These are phyloP conservation scores for Boletus bicolor DNA, from an alignment of 768 basidiomycete genomes.

Conservation along the genomic window DNA sequence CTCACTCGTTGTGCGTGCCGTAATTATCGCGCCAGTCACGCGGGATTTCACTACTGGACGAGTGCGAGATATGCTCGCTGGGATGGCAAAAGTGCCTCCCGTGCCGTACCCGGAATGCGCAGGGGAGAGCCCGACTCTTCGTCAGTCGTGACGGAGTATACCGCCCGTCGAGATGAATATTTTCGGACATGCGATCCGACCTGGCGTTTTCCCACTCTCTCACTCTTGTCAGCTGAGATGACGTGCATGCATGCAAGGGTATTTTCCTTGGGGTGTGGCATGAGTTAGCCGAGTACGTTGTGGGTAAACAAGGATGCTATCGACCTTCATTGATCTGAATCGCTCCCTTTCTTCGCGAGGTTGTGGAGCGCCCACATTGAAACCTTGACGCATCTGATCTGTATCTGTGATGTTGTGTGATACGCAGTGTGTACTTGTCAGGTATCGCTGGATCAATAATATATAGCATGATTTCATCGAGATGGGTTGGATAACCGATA, in stretches of 20 bases:
- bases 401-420: conserved; percentile 19
- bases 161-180: not conserved
- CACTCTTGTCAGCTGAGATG: conserved; percentile 16
- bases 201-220: conserved; percentile 6
- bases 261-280: conserved; percentile 18
- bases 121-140: not conserved
- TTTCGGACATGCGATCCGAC: conserved; percentile 21
- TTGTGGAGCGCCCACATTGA: conserved; percentile 28
- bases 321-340: conserved; percentile 13
- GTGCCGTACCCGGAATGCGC: conserved; percentile 24
- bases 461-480: conserved; percentile 16
- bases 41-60: conserved; percentile 41
- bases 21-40: conserved; percentile 44
- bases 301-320: conserved; percentile 16
- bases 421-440: conserved; percentile 2
- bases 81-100: conserved; percentile 16
- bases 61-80: conserved; percentile 23
- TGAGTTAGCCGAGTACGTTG: conserved; percentile 29
- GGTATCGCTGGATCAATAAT: conserved; percentile 8
- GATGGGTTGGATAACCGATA: conserved; percentile 19
- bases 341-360: conserved; percentile 22
- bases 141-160: not conserved
- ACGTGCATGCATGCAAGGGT: conserved; percentile 17
- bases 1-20: conserved; percentile 49
- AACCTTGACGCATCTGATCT: conserved; percentile 26